phyloP scores from a whole-genome alignment of 306 rosid genomes.

The Cyamopsis tetragonoloba region DNA sequence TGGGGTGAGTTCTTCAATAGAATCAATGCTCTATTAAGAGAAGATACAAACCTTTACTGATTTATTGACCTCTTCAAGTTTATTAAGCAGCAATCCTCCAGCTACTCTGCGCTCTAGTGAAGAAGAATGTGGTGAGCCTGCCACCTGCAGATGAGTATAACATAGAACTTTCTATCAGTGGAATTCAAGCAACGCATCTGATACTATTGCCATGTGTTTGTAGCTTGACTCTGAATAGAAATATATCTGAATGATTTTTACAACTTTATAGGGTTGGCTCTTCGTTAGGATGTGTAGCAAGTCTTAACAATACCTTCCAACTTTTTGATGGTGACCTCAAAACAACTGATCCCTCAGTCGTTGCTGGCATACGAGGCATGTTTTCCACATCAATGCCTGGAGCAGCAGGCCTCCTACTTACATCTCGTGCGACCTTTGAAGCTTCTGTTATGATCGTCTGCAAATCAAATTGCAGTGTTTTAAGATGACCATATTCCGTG shows the following conservation, averaged over 20 bases:
- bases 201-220: background rate
- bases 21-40: constrained; percentile 1
- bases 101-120: constrained; percentile 49
- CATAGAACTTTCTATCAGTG: background rate
- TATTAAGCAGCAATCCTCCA: constrained; percentile 60
- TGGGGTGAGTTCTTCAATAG: background rate
- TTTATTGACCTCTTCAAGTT: constrained; percentile 79
- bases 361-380: constrained; percentile 30
- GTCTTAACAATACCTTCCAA: constrained; percentile 49
- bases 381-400: constrained; percentile 44
- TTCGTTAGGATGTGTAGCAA: background rate
- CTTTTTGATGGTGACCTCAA: constrained; percentile 74
- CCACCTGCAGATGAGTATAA: constrained; percentile 41
- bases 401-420: constrained; percentile 40
- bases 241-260: background rate
- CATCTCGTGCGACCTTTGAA: constrained; percentile 50
- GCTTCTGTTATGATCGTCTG: constrained; percentile 78
- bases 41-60: constrained; percentile 65
- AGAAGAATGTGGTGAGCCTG: constrained; percentile 45
- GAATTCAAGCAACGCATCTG: constrained; percentile 11
- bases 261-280: background rate
- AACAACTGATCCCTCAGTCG: constrained; percentile 49
- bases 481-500: constrained; percentile 2
- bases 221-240: background rate
- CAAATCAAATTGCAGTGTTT: constrained; percentile 30